phyloP scores from a whole-genome alignment of 495 filamentous ascomycete genomes.

The Aspergillus saccharolyticus region DNA sequence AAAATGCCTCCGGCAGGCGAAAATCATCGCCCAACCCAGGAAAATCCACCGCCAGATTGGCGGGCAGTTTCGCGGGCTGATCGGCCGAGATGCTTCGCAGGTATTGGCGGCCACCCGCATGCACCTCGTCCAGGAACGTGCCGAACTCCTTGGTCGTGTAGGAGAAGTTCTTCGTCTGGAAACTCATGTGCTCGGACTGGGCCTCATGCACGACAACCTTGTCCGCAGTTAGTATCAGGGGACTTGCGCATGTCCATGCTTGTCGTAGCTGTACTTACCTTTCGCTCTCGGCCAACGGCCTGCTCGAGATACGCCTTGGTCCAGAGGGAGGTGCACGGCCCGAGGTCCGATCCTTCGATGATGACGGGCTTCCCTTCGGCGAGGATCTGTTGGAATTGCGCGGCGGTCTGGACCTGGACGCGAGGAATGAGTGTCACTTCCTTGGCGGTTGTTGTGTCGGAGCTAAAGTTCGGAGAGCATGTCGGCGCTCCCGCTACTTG shows the following conservation, averaged over 20 bases:
- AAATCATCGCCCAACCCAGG: conserved; percentile 66
- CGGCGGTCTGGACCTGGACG: conserved; percentile 41
- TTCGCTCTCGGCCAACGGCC: conserved; percentile 57
- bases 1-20: conserved; percentile 58
- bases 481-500: conserved; percentile 1
- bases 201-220: conserved; percentile 70
- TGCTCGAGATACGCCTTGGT: conserved; percentile 61
- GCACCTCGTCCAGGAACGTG: conserved; percentile 60
- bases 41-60: conserved; percentile 65
- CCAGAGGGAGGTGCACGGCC: conserved; percentile 63
- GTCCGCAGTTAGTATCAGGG: conserved; percentile 12
- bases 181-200: conserved; percentile 63
- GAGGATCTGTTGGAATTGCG: conserved; percentile 56
- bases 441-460: conserved; percentile 4
- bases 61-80: conserved; percentile 62
- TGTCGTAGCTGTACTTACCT: conserved; percentile 42
- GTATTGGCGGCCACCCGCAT: conserved; percentile 62
- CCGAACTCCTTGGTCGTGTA: conserved; percentile 67
- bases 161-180: conserved; percentile 74
- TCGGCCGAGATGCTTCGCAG: conserved; percentile 67
- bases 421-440: conserved; percentile 38
- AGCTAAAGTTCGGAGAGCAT: conserved; percentile 1
- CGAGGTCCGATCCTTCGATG: conserved; percentile 60
- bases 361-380: conserved; percentile 58
- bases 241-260: no score